phyloP scores from a whole-genome alignment of 2,329 filamentous ascomycete genomes.

The Microdochium bolleyi region DNA sequence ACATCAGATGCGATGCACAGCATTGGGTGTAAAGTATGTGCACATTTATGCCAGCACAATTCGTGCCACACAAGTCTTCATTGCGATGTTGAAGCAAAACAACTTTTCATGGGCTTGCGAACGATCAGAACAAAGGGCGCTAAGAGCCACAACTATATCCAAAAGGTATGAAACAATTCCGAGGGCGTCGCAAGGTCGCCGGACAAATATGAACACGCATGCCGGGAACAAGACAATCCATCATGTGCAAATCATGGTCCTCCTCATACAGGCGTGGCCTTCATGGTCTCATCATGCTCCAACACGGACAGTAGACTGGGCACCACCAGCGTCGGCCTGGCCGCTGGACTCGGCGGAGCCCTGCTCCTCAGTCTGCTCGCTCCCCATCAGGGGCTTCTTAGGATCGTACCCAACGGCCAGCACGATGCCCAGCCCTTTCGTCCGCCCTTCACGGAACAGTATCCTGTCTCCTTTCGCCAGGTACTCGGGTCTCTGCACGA shows the following conservation, averaged over 20 bases:
- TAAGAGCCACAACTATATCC: too few relatives aligned
- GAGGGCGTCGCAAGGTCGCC: too few relatives aligned
- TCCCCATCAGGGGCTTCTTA: slow-evolving; percentile 29
- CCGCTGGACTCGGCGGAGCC: background rate
- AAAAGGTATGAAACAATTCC: too few relatives aligned
- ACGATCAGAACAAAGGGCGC: too few relatives aligned
- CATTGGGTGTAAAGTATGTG: too few relatives aligned
- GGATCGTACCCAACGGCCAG: slow-evolving; percentile 85
- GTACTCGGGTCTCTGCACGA: slow-evolving; percentile 91
- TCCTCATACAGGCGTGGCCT: background rate
- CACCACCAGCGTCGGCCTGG: background rate
- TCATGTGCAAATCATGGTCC: background rate
- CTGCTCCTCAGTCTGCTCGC: background rate
- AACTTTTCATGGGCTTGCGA: too few relatives aligned
- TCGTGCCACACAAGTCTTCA: too few relatives aligned
- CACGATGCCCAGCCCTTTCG: slow-evolving; percentile 91
- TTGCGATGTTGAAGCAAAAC: too few relatives aligned
- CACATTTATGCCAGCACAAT: too few relatives aligned
- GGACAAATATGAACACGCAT: too few relatives aligned
- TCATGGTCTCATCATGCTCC: background rate
- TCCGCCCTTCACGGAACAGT: slow-evolving; percentile 87
- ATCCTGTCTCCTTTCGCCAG: slow-evolving; percentile 81
- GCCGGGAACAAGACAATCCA: background rate
- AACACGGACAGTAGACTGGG: background rate
- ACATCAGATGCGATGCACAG: too few relatives aligned